Base-by-base conservation (phyloP, 305 asterid genomes). In the Fraxinus albicans region DNA sequence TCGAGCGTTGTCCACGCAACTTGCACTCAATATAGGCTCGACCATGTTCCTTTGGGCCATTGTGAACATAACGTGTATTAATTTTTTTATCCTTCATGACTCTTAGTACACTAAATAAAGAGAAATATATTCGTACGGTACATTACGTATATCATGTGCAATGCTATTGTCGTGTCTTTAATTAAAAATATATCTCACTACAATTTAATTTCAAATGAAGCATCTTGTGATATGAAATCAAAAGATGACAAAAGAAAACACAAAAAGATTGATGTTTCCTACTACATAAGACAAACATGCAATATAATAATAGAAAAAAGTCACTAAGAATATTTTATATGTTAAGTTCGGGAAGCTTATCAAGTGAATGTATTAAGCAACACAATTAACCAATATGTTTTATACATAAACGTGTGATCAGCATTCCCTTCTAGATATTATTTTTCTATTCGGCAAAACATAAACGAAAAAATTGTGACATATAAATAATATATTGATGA, bases 191-290 rank as follows among this genome's bases (percentile, higher is more conserved):
- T 25, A 4, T 23, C 60, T 13, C 34, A 10, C 58, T 38, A 44
- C 1, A 75, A 76, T 76, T 44, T 21, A 17, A 17, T 17, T 44
- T 9, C 10, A 78, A 38, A 69, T 79, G 50, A 55, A 78, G 40
- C 55, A 34, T 38, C 12, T 81, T 74, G 40, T 23, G 27, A 70
- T 36, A 33, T 75, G 36, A 34, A 60, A 74, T 47, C 1, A 60
- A 34, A 7, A 58, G 2, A 34, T 19, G 83, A 73, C 73, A 80
- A 67, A 10, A 12, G 63, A 80, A 40, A 38, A 27, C 69, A 69
- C 76, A 67, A 73, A 58, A 76, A 47, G 31, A 44, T 44, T 27
- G 47, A n/a, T 80, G 78, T 80, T 82, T 58, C 79, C 40, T 25
- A 58, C 15, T 10, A 31, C 27, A 50, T 1, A 53, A 29, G 8